Base-by-base conservation (phyloP, 2,329 filamentous ascomycete genomes). In the Orbilia quercus region DNA sequence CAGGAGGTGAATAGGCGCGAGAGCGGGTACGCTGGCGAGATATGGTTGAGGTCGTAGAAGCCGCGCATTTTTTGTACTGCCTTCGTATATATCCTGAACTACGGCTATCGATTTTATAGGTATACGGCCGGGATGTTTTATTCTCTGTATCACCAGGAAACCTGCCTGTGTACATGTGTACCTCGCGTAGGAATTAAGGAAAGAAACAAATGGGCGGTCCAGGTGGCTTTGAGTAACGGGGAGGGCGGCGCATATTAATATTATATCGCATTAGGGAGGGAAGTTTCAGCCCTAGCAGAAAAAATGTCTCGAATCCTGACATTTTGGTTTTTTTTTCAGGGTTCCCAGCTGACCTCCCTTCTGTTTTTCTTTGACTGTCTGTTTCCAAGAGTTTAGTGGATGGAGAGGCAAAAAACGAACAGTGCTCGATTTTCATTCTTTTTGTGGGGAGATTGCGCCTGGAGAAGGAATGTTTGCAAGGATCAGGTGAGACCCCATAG, bases 1-100 rank as follows among this genome's bases (percentile, higher is more conserved):
- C 91, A 96, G 12, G 91, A 96, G 14, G 91, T 95, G 80, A 88
- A 87, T 81, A 90, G 92, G 67, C 89, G 87, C 20, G 60, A 66
- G 55, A 65, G 69, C 22, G 28, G 69, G 80, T 89, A 85, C 44
- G 85, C 80, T 25, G 80, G 78, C 77, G 60, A 66, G 22, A 73
- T 51, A 47, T 73, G 54, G 60, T 58, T 58, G 7, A 66, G 48
- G 23, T 73, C 60, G 69, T 73, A 73, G 60, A 73, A 66, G 4
- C 14, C 28, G 16, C 31, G 23, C 69, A 73, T 73, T 7, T 60
- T 59, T 18, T 12, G 5, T 42, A 12, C 5, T 42, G 7, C 9
- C 9, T 53, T 23, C 47, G 9, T 3, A 36, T 48, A 44, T 22
- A 25, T 38, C 40, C 40, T 7, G 11, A 7, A 28, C 20, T 53